phyloP scores from a whole-genome alignment of 352 stramenopile species.

The Phytophthora boehmeriae region DNA sequence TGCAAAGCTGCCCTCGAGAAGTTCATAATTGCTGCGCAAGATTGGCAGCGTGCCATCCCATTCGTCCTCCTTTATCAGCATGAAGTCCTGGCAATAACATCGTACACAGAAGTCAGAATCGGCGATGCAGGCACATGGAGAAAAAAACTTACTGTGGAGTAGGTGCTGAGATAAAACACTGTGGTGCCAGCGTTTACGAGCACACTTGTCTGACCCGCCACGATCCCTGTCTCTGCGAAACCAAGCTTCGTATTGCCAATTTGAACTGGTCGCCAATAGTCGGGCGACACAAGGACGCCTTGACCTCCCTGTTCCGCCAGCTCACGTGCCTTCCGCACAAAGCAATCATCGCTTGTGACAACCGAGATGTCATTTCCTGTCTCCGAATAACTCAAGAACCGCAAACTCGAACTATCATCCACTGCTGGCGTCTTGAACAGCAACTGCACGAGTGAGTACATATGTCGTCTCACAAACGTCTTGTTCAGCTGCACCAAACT shows the following conservation, averaged over 20 bases:
- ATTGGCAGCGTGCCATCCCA: constrained; percentile 58
- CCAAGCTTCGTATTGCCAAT: constrained; percentile 66
- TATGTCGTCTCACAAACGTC: constrained; percentile 47
- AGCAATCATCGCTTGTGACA: constrained; percentile 53
- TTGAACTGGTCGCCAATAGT: constrained; percentile 70
- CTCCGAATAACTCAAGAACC: constrained; percentile 68
- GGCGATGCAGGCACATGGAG: neutral
- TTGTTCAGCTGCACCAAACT: constrained; percentile 62
- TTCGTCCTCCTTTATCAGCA: constrained; percentile 78
- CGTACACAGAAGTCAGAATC: neutral
- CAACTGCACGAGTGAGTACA: constrained; percentile 62
- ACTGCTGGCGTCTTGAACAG: constrained; percentile 40
- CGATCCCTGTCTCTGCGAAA: constrained; percentile 66
- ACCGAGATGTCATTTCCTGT: constrained; percentile 63
- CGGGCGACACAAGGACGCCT: constrained; percentile 62
- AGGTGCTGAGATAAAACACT: constrained; percentile 76
- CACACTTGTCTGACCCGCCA: constrained; percentile 67
- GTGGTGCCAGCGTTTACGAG: constrained; percentile 61
- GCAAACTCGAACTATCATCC: neutral
- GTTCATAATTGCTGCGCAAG: constrained; percentile 46
- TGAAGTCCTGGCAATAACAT: constrained; percentile 48
- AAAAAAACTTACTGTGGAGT: constrained; percentile 48
- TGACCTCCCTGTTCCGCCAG: constrained; percentile 44
- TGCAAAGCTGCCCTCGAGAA: constrained; percentile 52
- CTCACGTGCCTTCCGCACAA: constrained; percentile 43